These are phyloP conservation scores for Cercospora beticola DNA, from an alignment of 2,329 filamentous ascomycete genomes.

Conservation along the genomic window DNA sequence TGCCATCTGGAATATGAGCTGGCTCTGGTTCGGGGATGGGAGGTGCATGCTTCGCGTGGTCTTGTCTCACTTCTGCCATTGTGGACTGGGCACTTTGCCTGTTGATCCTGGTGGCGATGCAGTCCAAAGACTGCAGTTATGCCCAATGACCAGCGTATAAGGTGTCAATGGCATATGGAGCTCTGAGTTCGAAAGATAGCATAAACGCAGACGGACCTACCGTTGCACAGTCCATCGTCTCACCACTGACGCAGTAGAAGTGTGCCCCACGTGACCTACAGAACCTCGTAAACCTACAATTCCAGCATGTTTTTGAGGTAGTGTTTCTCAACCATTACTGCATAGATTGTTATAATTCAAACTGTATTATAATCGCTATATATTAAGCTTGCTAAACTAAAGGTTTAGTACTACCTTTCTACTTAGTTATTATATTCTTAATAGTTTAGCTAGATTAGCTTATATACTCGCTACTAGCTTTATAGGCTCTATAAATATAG, in stretches of 20 bases:
- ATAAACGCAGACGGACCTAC: neutral
- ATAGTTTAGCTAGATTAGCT: too few relatives aligned
- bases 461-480: too few relatives aligned
- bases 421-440: too few relatives aligned
- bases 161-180: neutral
- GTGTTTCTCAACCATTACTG: too few relatives aligned
- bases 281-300: too few relatives aligned
- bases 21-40: conserved; percentile 31
- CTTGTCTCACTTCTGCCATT: neutral
- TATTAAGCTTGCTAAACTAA: too few relatives aligned
- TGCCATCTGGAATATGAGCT: conserved; percentile 24
- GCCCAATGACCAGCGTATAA: neutral
- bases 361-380: too few relatives aligned
- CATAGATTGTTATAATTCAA: too few relatives aligned
- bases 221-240: neutral
- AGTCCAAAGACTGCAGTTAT: neutral
- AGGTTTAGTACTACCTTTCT: too few relatives aligned
- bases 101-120: neutral
- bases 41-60: neutral
- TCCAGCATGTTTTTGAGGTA: too few relatives aligned
- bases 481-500: too few relatives aligned
- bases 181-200: neutral
- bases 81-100: neutral
- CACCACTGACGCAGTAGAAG: neutral
- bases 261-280: too few relatives aligned